Base-by-base conservation (phyloP, 2,329 filamentous ascomycete genomes). In the Xylaria multiplex region DNA sequence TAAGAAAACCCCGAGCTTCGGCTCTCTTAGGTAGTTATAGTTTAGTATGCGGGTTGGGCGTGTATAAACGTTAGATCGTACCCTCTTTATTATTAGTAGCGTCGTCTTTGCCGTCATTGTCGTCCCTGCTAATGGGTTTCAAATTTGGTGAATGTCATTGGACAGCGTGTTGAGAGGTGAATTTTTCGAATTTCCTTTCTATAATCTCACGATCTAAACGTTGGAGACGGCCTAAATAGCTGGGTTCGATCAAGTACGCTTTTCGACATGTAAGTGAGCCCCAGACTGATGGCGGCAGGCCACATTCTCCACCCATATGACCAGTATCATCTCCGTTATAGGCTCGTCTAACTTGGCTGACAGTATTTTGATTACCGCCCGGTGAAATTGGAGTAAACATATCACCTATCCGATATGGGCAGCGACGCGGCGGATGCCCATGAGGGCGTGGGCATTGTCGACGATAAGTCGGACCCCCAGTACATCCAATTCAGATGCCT, bases 401-500 rank as follows among this genome's bases (percentile, higher is more conserved):
- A 16, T 45, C 6, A 14, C 27, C 14, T 11, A 19, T 4, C 22
- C 48, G 4, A 66, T 37, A 70, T 70, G 69, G 62, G 59, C n/a
- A 73, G 61, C 53, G 72, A 73, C 57, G 57, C 68, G n/a, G 57
- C 70, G 49, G 64, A 59, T 32, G 62, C 68, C 48, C 52, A 37
- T 35, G 66, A 69, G 35, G 73, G 66, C 35, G 67, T 66, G 14
- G 72, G 76, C 22, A 74, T 76, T 49, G 48, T 64, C 35, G 72
- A 79, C 68, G 81, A 83, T 69, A 84, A 83, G 73, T 79, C 81
- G 14, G 84, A 83, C 56, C 68, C 76, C 43, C 85, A 86, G 69
- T 88, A 86, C 73, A 80, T 86, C 72, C 82, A 83, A 64, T 88
- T 86, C 76, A 78, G 81, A 49, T 79, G 77, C 59, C 79, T 87